These are phyloP conservation scores for Eucalyptus erythrocorys DNA, from an alignment of 345 rosid genomes.

Conservation along the genomic window DNA sequence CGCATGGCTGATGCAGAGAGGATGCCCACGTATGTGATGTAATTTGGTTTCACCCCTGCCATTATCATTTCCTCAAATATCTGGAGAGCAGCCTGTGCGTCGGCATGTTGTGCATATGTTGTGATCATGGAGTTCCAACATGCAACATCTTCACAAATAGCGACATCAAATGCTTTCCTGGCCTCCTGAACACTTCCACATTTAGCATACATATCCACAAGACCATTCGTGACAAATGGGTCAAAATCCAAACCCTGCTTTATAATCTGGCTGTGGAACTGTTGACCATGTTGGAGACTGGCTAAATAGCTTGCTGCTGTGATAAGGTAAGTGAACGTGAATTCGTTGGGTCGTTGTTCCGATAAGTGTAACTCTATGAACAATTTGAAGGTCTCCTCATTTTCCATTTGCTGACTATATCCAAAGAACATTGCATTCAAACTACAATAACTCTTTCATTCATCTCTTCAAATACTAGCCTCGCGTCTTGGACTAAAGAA, in stretches of 20 bases:
- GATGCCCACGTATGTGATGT: constrained; percentile 46
- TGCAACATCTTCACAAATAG: constrained; percentile 30
- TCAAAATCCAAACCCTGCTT: constrained; percentile 33
- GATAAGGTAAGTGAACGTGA: constrained; percentile 50
- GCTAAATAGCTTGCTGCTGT: constrained; percentile 56
- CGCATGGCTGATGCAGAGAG: constrained; percentile 70
- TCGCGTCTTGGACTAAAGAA: constrained; percentile 35
- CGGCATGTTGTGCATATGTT: constrained; percentile 55
- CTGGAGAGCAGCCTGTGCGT: constrained; percentile 39
- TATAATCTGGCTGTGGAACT: constrained; percentile 41
- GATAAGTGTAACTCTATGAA: constrained; percentile 38
- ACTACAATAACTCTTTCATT: constrained; percentile 52
- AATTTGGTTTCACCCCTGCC: constrained; percentile 41
- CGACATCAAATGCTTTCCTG: constrained; percentile 21
- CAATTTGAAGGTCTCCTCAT: constrained; percentile 53
- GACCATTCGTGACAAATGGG: constrained; percentile 38
- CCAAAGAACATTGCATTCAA: constrained; percentile 69
- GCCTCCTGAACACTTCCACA: constrained; percentile 58
- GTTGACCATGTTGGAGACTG: constrained; percentile 49
- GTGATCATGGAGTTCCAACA: constrained; percentile 70
- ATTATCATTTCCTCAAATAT: constrained; percentile 35
- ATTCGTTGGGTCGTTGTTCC: constrained; percentile 38
- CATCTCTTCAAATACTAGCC: constrained; percentile 54
- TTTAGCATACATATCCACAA: constrained; percentile 67
- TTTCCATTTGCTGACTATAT: constrained; percentile 39